Percentiles rank a stretch among this genome's conserved stretches.
These are phyloP conservation scores for Starmerella riodocensis DNA, from an alignment of 805 yeast genomes.

Conservation along the genomic window DNA sequence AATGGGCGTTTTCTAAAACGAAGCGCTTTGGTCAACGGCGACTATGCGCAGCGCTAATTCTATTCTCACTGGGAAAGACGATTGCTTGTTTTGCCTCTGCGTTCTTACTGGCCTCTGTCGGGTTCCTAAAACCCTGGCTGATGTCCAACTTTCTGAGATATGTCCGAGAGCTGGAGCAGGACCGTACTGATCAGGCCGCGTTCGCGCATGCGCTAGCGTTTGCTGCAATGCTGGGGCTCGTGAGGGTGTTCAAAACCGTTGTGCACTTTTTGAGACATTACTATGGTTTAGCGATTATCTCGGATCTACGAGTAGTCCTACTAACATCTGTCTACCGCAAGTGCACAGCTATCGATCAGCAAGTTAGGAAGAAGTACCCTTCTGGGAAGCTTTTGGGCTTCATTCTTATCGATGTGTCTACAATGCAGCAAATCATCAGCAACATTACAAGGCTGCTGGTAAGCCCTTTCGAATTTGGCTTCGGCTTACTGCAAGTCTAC, in stretches of 20 bases:
- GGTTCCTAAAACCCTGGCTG: background rate
- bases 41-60: too few species aligned
- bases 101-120: background rate
- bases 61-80: too few species aligned
- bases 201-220: background rate
- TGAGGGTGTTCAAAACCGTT: background rate
- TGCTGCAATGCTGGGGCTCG: background rate
- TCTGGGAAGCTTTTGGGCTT: background rate
- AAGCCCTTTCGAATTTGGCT: background rate
- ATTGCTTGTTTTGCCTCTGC: too few species aligned
- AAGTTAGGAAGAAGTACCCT: background rate
- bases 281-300: background rate
- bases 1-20: background rate
- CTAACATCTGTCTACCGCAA: background rate
- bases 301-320: background rate
- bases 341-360: background rate
- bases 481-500: background rate
- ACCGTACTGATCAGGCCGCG: background rate
- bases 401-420: background rate
- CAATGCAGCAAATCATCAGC: background rate
- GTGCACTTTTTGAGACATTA: background rate
- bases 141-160: background rate
- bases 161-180: background rate
- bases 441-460: background rate
- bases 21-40: background rate